These are phyloP conservation scores for Phaffomyces opuntiae DNA, from an alignment of 805 yeast species.

Conservation along the genomic window DNA sequence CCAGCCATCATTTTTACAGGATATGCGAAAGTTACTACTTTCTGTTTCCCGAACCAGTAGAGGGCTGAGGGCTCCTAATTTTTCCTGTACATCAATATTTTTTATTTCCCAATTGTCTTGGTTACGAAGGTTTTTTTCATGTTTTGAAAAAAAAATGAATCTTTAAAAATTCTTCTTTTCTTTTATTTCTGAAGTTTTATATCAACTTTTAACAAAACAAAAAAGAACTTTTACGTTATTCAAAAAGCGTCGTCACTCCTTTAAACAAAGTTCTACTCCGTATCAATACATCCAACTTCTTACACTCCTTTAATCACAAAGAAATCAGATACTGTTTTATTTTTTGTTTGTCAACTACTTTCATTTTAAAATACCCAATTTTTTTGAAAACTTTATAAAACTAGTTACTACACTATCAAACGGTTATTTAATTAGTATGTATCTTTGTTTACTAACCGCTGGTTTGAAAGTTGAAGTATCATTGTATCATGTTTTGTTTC, in stretches of 20 bases:
- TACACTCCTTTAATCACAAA: slow-evolving; percentile 25
- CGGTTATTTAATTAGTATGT: background rate
- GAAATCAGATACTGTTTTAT: background rate
- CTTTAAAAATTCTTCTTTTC: background rate
- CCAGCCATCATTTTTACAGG: too few species aligned
- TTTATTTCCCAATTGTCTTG: too few species aligned
- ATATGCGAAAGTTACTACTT: too few species aligned
- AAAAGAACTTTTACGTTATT: background rate
- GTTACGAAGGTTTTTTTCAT: too few species aligned
- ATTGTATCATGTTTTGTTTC: too few species aligned
- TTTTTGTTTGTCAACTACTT: background rate
- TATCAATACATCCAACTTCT: slow-evolving; percentile 24
- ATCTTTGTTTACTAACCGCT: background rate
- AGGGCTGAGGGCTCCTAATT: too few species aligned
- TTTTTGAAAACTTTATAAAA: background rate
- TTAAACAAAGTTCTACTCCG: background rate
- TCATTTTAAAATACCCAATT: background rate
- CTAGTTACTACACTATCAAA: background rate
- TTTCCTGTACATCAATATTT: too few species aligned
- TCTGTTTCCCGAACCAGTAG: too few species aligned
- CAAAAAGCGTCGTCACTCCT: slow-evolving; percentile 1
- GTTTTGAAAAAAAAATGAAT: too few species aligned
- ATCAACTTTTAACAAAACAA: background rate
- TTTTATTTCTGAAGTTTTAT: background rate
- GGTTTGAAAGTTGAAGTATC: too few species aligned